Base-by-base conservation (phyloP, 768 basidiomycete species). In the Rickenella mellea region DNA sequence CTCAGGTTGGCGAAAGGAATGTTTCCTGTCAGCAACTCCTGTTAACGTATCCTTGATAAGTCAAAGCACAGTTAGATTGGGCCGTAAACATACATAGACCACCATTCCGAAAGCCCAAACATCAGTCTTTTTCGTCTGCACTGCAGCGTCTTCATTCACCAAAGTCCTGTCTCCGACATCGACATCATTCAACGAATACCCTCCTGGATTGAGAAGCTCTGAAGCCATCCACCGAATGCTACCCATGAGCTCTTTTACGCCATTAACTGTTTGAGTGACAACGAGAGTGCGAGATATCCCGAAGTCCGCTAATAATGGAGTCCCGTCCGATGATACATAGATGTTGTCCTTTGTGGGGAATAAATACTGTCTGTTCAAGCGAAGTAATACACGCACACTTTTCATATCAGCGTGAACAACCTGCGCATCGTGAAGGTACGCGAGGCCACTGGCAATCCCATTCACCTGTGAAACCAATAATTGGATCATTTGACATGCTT, bases 361-460 rank as follows among this genome's bases (percentile, higher is more conserved):
- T 5, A n/a, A 7, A 14, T 19, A 17, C 19, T 17, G 12, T 19
- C 10, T 12, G 33, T 19, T 3, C 9, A 19, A 19, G 9, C 7
- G 33, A 17, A 17, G 3, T 12, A 3, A 17, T 2, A 22, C 10
- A 5, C 33, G 33, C 12, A 36, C 33, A 9, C 19, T 19, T 15
- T 36, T 36, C 33, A 36, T 36, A 36, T 36, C 33, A 6, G 33
- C 19, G 12, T 36, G 33, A 36, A 36, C 33, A 9, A 36, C 24
- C 19, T 36, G 19, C 10, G 19, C 19, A 9, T 17, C 11, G 12
- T 36, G 33, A 10, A 36, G 33, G 33, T 36, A 36, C 12, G 33
- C 33, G 24, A 36, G 33, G 19, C 33, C 33, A 15, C 19, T 9
- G 7, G 33, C 33, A 19, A 36, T 36, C 15, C 33, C 33, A 6